These are phyloP conservation scores for Leishmania braziliensis DNA, from an alignment of 208 protist genomes.

Conservation along the genomic window DNA sequence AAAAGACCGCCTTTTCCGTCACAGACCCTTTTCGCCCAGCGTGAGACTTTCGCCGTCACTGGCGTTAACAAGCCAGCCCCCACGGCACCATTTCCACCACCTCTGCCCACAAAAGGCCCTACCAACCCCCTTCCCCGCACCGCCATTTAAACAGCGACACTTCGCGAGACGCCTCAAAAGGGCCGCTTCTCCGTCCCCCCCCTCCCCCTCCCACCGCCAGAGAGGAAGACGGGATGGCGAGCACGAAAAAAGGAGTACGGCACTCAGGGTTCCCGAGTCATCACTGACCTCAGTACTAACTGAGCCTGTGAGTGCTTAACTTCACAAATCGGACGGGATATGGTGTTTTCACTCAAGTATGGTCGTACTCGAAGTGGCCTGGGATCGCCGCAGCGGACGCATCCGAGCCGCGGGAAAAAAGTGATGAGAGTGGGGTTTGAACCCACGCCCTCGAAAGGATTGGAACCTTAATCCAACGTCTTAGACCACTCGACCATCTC, in stretches of 20 bases:
- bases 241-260: not conserved
- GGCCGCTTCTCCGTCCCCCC: not conserved
- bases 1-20: not conserved
- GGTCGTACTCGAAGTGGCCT: slow-evolving; percentile 22
- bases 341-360: slow-evolving; percentile 11
- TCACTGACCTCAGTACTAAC: slow-evolving; percentile 7
- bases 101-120: not conserved
- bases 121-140: not conserved
- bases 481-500: slow-evolving; percentile 77
- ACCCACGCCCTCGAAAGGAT: slow-evolving; percentile 74
- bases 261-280: slow-evolving; percentile 8
- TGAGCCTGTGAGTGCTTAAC: slow-evolving; percentile 5
- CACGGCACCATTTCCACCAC: not conserved
- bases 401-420: not conserved
- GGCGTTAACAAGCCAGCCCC: not conserved
- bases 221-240: not conserved
- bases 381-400: not conserved
- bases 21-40: not conserved
- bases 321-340: slow-evolving; percentile 9
- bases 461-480: slow-evolving; percentile 73
- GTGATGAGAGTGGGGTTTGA: slow-evolving; percentile 75
- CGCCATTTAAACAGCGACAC: no score
- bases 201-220: no score
- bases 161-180: not conserved
- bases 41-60: not conserved